phyloP scores from a whole-genome alignment of 163 green algal genomes.

The Volvox carteri region DNA sequence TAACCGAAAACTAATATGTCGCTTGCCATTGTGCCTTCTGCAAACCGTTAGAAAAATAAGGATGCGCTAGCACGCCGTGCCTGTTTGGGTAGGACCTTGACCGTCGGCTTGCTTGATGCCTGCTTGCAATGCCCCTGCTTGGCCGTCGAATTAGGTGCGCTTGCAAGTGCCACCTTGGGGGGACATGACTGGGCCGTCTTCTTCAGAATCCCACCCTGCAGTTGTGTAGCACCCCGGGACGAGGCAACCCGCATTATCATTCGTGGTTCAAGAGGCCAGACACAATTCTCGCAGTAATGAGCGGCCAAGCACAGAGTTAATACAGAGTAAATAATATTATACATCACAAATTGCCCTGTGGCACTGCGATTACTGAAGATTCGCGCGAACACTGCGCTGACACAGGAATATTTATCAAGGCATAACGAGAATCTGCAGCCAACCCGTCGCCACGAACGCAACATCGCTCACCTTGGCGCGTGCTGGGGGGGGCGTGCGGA shows the following conservation, averaged over 20 bases:
- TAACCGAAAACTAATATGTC: no score
- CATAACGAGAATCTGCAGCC: background rate
- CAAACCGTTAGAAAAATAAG: slow-evolving; percentile 58
- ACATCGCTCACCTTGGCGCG: slow-evolving; percentile 61
- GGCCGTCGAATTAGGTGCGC: background rate
- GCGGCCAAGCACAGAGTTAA: background rate
- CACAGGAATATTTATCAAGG: background rate
- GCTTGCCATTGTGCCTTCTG: no score
- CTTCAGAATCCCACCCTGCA: slow-evolving; percentile 61
- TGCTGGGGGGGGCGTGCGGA: slow-evolving; percentile 66
- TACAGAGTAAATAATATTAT: background rate
- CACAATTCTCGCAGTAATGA: background rate
- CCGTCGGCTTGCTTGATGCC: background rate
- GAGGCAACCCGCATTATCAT: background rate
- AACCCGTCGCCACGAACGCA: no score
- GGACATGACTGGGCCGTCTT: slow-evolving; percentile 34
- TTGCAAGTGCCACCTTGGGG: background rate
- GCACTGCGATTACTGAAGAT: background rate
- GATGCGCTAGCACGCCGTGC: slow-evolving; percentile 45
- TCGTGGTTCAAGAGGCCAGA: no score
- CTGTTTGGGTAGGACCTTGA: slow-evolving; percentile 38
- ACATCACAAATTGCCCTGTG: background rate
- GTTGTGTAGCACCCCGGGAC: background rate
- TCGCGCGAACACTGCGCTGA: background rate
- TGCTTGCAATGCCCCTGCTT: slow-evolving; percentile 3